These are phyloP conservation scores for Trametes sanguinea DNA, from an alignment of 768 basidiomycete genomes.

Conservation along the genomic window DNA sequence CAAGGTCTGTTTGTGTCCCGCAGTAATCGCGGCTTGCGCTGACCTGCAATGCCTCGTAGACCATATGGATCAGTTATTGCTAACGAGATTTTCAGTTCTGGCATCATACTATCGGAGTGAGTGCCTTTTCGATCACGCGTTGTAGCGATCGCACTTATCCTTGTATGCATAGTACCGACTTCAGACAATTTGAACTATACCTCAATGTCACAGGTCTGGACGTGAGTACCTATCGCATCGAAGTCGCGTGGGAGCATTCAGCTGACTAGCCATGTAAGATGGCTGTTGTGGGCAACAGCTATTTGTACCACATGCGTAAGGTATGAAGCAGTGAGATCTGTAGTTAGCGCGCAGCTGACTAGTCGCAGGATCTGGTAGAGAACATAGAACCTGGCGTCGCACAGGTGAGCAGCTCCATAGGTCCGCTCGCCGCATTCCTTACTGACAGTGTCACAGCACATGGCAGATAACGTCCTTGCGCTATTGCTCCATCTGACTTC, in stretches of 20 bases:
- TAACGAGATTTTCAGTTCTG: slow-evolving; percentile 90
- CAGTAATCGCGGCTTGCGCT: neutral
- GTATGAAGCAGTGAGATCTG: slow-evolving; percentile 35
- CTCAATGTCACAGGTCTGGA: slow-evolving; percentile 90
- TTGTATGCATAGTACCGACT: slow-evolving; percentile 71
- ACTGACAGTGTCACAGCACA: slow-evolving; percentile 54
- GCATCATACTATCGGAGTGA: slow-evolving; percentile 87
- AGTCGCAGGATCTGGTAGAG: slow-evolving; percentile 66
- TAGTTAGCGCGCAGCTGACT: neutral
- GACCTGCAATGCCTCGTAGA: slow-evolving; percentile 35
- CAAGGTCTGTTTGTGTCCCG: slow-evolving; percentile 47
- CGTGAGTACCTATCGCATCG: slow-evolving; percentile 43
- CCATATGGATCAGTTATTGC: slow-evolving; percentile 90
- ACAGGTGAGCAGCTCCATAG: slow-evolving; percentile 32
- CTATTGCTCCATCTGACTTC: slow-evolving; percentile 76
- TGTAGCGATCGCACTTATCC: neutral
- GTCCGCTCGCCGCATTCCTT: neutral
- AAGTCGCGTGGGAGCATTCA: neutral
- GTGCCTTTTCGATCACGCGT: slow-evolving; percentile 25
- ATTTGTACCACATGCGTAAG: slow-evolving; percentile 92
- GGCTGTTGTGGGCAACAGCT: slow-evolving; percentile 89
- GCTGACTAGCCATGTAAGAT: slow-evolving; percentile 49
- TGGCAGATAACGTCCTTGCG: slow-evolving; percentile 86
- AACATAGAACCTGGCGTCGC: slow-evolving; percentile 85
- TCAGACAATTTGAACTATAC: slow-evolving; percentile 90